phyloP scores from a whole-genome alignment of 2,329 filamentous ascomycete genomes.

The Hypocreales sp. region DNA sequence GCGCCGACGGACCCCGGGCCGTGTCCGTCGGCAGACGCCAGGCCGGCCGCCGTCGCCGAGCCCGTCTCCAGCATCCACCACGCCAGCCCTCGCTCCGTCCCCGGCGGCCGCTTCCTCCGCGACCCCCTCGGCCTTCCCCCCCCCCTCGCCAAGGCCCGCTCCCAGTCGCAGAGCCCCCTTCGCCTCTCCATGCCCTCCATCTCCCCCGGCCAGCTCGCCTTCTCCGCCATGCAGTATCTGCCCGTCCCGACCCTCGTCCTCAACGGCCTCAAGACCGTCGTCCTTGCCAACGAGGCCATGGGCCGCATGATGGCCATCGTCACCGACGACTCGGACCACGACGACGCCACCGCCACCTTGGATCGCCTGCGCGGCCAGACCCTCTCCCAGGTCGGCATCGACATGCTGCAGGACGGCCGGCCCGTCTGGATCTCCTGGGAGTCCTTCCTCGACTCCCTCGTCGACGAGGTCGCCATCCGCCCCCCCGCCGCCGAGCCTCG shows the following conservation, averaged over 20 bases:
- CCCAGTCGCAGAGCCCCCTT: constrained; percentile 21
- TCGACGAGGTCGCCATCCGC: constrained; percentile 23
- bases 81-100: constrained; percentile 10
- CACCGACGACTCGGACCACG: constrained; percentile 20
- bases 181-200: constrained; percentile 28
- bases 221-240: constrained; percentile 57
- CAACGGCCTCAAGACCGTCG: constrained; percentile 51
- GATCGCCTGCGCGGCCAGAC: constrained; percentile 50
- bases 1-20: neutral
- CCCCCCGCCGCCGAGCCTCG: constrained; percentile 9
- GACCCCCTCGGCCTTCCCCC: constrained; percentile 10
- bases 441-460: constrained; percentile 37
- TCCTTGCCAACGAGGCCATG: constrained; percentile 64
- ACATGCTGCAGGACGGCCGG: constrained; percentile 53
- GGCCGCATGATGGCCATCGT: constrained; percentile 50
- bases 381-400: constrained; percentile 55
- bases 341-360: constrained; percentile 27
- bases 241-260: constrained; percentile 58
- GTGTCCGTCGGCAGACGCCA: no score
- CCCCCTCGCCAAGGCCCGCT: constrained; percentile 10
- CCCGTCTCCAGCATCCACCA: constrained; percentile 5
- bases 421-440: constrained; percentile 46
- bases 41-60: no score
- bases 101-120: constrained; percentile 18
- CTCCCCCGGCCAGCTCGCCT: constrained; percentile 39